These are phyloP conservation scores for Penicillium sp. DNA, from an alignment of 2,329 filamentous ascomycete genomes.

Conservation along the genomic window DNA sequence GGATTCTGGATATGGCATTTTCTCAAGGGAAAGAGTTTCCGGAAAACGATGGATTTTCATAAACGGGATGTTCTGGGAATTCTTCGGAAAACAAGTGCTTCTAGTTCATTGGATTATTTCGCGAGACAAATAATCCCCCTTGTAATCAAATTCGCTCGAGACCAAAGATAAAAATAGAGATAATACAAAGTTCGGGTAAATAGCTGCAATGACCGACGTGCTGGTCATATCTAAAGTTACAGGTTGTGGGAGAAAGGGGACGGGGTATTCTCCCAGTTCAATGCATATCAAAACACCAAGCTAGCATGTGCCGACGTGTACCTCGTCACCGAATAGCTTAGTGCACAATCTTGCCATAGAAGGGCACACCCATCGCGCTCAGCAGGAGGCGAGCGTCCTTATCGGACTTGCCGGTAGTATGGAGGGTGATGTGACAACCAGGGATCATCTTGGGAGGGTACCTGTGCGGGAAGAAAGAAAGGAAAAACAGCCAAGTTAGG, in stretches of 20 bases:
- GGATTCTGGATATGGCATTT: too few species aligned
- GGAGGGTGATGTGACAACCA: slow-evolving; percentile 73
- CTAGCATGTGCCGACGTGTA: not conserved
- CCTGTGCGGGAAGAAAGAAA: slow-evolving; percentile 29
- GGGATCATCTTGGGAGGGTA: slow-evolving; percentile 71
- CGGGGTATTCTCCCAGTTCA: slow-evolving; percentile 2
- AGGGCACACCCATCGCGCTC: slow-evolving; percentile 67
- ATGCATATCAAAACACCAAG: slow-evolving; percentile 4
- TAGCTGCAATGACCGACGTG: slow-evolving; percentile 18
- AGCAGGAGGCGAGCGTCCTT: slow-evolving; percentile 75
- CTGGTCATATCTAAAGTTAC: slow-evolving; percentile 25
- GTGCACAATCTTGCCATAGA: slow-evolving; percentile 66
- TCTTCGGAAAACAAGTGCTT: too few species aligned
- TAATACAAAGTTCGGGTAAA: slow-evolving; percentile 21
- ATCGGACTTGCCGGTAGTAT: slow-evolving; percentile 79
- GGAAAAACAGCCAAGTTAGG: too few species aligned
- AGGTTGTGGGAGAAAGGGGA: slow-evolving; percentile 14
- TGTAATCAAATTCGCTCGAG: slow-evolving; percentile 8
- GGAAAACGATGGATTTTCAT: too few species aligned
- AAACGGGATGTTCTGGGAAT: too few species aligned
- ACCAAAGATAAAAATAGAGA: slow-evolving; percentile 10
- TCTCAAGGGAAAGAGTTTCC: too few species aligned
- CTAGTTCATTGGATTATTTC: too few species aligned
- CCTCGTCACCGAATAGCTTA: slow-evolving; percentile 24
- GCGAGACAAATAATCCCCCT: too few species aligned